Percentiles rank a stretch among this genome's conserved stretches.
These are phyloP conservation scores for Plenodomus tracheiphilus DNA, from an alignment of 2,329 filamentous ascomycete species.

Conservation along the genomic window DNA sequence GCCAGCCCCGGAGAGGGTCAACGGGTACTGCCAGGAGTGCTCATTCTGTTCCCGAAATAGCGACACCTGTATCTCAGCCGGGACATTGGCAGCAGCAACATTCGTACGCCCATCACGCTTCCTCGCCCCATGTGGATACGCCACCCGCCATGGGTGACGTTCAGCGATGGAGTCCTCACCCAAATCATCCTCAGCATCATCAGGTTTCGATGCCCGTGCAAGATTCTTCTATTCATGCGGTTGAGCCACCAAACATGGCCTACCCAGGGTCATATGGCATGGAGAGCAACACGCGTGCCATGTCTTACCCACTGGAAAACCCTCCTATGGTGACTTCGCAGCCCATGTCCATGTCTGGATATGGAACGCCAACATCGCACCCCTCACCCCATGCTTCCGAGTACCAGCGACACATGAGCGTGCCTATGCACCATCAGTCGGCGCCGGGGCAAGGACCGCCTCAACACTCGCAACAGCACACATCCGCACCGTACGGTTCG, in stretches of 20 bases:
- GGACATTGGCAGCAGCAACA: conserved; percentile 44
- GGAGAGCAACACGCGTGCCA: conserved; percentile 43
- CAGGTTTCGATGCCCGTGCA: conserved; percentile 39
- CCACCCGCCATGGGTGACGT: conserved; percentile 35
- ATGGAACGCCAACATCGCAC: conserved; percentile 43
- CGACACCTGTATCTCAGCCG: conserved; percentile 41
- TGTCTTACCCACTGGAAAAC: conserved; percentile 47
- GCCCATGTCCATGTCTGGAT: conserved; percentile 43
- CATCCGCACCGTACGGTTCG: conserved; percentile 29
- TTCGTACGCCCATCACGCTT: conserved; percentile 35
- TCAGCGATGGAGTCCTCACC: conserved; percentile 41
- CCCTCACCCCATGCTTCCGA: conserved; percentile 42
- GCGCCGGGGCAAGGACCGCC: conserved; percentile 29
- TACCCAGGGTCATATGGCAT: conserved; percentile 44
- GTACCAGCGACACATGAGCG: conserved; percentile 43
- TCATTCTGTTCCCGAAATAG: conserved; percentile 43
- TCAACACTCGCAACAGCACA: conserved; percentile 33
- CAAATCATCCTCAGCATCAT: conserved; percentile 38
- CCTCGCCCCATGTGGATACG: conserved; percentile 42
- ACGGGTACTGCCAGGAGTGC: conserved; percentile 44
- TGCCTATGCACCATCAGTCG: conserved; percentile 39
- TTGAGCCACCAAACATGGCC: conserved; percentile 32
- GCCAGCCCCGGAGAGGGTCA: conserved; percentile 42
- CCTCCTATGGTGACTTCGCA: conserved; percentile 41
- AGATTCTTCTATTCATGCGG: conserved; percentile 36